These are phyloP conservation scores for Mycena metata DNA, from an alignment of 768 basidiomycete species.

Conservation along the genomic window DNA sequence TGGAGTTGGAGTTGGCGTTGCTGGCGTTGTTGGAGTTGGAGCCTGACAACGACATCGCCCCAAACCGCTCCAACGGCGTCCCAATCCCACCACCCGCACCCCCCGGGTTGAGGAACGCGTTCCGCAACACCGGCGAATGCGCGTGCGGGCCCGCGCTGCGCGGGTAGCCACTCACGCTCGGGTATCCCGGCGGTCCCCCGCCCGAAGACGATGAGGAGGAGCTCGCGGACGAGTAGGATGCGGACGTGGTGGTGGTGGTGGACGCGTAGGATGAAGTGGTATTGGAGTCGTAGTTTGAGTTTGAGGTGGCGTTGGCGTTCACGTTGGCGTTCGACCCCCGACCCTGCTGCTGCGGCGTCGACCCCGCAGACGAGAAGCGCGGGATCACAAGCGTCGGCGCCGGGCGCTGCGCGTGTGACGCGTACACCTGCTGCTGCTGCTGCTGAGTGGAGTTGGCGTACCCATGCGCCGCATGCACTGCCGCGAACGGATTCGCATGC, in stretches of 20 bases:
- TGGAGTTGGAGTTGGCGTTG: too few species aligned
- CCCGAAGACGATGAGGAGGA: not conserved
- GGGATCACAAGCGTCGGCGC: constrained; percentile 37
- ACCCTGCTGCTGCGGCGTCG: not conserved
- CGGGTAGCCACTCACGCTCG: too few species aligned
- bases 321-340: too few species aligned
- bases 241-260: too few species aligned
- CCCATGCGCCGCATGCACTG: not conserved
- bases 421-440: not conserved
- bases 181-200: too few species aligned
- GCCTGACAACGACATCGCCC: constrained; percentile 25
- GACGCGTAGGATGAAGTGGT: too few species aligned
- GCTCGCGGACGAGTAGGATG: not conserved
- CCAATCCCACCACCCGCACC: not conserved
- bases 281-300: too few species aligned
- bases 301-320: too few species aligned
- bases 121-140: not conserved
- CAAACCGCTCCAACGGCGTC: constrained; percentile 36
- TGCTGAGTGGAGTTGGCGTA: not conserved
- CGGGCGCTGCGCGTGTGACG: too few species aligned
- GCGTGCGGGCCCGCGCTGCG: not conserved
- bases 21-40: too few species aligned
- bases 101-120: not conserved
- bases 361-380: constrained; percentile 5
- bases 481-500: constrained; percentile 4